phyloP scores from a whole-genome alignment of 148 eudicot species.

The Rhododendron ovatum region DNA sequence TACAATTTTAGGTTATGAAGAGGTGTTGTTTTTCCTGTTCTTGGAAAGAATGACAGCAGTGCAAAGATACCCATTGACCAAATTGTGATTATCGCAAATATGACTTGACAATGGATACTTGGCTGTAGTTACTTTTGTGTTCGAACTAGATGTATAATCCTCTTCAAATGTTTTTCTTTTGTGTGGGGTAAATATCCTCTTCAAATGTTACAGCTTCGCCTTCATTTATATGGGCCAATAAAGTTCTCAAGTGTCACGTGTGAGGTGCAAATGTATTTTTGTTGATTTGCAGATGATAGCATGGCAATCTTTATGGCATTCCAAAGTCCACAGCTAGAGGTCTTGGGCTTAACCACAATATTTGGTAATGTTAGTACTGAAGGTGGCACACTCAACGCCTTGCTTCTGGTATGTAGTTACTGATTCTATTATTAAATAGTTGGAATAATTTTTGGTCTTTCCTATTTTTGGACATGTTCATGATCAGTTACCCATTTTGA shows the following conservation, averaged over 20 bases:
- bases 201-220: background rate
- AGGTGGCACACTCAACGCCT: conserved; percentile 73
- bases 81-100: background rate
- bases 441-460: background rate
- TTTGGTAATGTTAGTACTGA: conserved; percentile 81
- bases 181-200: no score
- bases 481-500: conserved; percentile 32
- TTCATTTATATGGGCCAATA: background rate
- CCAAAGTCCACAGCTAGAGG: conserved; percentile 67
- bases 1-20: background rate
- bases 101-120: background rate
- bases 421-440: background rate
- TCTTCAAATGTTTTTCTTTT: no score
- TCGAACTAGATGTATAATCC: background rate
- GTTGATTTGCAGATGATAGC: conserved; percentile 66
- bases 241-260: background rate
- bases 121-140: background rate
- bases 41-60: background rate
- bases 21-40: background rate
- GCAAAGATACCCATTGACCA: background rate
- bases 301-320: conserved; percentile 93
- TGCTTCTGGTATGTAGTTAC: conserved; percentile 61
- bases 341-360: conserved; percentile 80
- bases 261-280: conserved; percentile 1
- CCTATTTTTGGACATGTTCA: conserved; percentile 18